phyloP scores from a whole-genome alignment of 768 basidiomycete species.

The Tricholoma matsutake region DNA sequence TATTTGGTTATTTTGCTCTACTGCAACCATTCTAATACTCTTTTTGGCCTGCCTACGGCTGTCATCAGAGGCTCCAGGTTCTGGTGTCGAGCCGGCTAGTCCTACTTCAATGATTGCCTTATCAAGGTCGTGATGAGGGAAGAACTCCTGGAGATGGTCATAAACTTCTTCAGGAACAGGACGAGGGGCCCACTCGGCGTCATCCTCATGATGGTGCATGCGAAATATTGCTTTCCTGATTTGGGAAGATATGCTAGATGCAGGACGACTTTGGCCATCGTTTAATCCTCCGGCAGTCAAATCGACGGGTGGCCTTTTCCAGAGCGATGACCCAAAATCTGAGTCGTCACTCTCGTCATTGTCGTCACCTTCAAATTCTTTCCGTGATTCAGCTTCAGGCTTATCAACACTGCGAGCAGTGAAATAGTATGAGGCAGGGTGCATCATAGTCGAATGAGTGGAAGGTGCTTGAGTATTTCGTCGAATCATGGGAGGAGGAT shows the following conservation, averaged over 20 bases:
- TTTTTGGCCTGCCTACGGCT: slow-evolving; percentile 33
- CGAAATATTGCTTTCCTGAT: not conserved
- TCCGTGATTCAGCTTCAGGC: not conserved
- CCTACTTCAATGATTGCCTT: slow-evolving; percentile 70
- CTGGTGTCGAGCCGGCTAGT: slow-evolving; percentile 37
- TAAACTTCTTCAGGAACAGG: slow-evolving; percentile 79
- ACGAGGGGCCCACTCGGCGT: slow-evolving; percentile 39
- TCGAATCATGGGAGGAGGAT: slow-evolving; percentile 1
- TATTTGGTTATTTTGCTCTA: slow-evolving; percentile 60
- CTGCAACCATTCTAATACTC: slow-evolving; percentile 82
- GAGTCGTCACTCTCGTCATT: slow-evolving; percentile 16
- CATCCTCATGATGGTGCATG: slow-evolving; percentile 7
- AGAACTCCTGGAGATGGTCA: slow-evolving; percentile 77
- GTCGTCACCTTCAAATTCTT: not conserved
- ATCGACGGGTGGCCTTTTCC: slow-evolving; percentile 32
- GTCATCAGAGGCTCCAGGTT: slow-evolving; percentile 4
- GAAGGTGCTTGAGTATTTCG: not conserved
- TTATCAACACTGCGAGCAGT: not conserved
- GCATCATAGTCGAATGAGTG: not conserved
- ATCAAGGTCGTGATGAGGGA: slow-evolving; percentile 87
- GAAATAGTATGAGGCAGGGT: not conserved
- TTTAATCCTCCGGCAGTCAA: slow-evolving; percentile 3
- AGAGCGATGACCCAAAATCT: slow-evolving; percentile 17
- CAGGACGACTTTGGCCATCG: not conserved
- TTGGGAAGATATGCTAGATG: slow-evolving; percentile 5